These are phyloP conservation scores for Penicillium ochrochloron DNA, from an alignment of 495 filamentous ascomycete species.

Conservation along the genomic window DNA sequence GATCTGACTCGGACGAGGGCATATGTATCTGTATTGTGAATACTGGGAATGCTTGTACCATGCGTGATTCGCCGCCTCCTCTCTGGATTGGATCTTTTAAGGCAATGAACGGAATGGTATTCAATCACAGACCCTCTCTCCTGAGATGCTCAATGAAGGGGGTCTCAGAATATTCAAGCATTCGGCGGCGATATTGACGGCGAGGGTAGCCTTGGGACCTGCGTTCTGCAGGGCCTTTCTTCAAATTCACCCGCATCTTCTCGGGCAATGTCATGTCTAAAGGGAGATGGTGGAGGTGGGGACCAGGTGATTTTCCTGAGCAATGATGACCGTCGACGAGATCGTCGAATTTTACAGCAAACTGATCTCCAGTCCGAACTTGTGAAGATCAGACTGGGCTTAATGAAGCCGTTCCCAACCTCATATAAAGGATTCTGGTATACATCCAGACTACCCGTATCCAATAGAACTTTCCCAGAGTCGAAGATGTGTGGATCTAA, in stretches of 20 bases:
- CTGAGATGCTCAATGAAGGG: background rate
- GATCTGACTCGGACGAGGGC: background rate
- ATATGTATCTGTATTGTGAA: no score
- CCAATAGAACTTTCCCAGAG: background rate
- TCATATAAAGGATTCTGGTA: background rate
- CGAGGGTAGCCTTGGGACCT: background rate
- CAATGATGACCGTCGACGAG: background rate
- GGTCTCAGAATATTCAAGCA: background rate
- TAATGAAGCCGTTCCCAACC: constrained; percentile 30
- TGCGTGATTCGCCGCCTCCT: no score
- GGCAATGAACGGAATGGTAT: background rate
- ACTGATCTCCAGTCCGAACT: background rate
- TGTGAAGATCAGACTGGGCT: background rate
- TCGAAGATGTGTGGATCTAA: constrained; percentile 10
- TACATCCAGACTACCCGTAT: constrained; percentile 8
- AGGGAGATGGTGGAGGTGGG: background rate
- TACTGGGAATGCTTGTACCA: no score
- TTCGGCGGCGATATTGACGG: background rate
- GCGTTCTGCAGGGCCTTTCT: background rate
- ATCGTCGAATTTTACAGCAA: background rate
- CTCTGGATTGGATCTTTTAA: no score
- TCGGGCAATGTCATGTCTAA: background rate
- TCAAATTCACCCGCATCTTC: background rate
- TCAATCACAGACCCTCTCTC: background rate
- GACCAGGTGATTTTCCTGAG: background rate